Percentiles rank a stretch among this genome's conserved stretches.
Conservation (phyloP, 306 rosid genomes). For the Albizia julibrissin region DNA sequence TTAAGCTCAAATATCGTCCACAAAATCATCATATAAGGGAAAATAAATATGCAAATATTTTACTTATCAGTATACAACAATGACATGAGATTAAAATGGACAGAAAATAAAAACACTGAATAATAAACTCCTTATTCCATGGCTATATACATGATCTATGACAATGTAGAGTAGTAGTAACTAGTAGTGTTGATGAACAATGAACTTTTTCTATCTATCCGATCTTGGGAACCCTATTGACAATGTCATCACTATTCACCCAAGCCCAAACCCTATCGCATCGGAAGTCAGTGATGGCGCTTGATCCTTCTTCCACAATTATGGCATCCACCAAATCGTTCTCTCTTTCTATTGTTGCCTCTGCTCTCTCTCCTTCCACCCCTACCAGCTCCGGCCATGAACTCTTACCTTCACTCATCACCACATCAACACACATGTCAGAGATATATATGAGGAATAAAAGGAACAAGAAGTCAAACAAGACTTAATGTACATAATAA, state of each 20-base stretch:
- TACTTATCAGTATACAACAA: too few species aligned
- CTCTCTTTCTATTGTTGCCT: conserved; percentile 37
- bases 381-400: conserved; percentile 68
- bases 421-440: neutral
- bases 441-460: neutral
- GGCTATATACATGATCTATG: neutral
- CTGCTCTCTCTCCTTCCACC: conserved; percentile 41
- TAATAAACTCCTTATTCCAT: neutral
- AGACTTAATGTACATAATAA: too few species aligned
- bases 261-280: conserved; percentile 31
- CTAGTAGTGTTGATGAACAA: too few species aligned
- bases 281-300: conserved; percentile 20
- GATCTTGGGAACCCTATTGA: neutral
- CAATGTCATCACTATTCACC: neutral
- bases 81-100: neutral
- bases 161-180: neutral
- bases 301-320: conserved; percentile 39
- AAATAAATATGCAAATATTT: too few species aligned
- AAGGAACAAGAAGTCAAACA: too few species aligned
- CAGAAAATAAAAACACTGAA: too few species aligned
- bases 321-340: conserved; percentile 40
- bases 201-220: neutral
- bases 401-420: conserved; percentile 51
- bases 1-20: too few species aligned
- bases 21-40: too few species aligned